Conservation (phyloP, 2,329 filamentous ascomycete species). For the Pseudophaeomoniella oleicola region DNA sequence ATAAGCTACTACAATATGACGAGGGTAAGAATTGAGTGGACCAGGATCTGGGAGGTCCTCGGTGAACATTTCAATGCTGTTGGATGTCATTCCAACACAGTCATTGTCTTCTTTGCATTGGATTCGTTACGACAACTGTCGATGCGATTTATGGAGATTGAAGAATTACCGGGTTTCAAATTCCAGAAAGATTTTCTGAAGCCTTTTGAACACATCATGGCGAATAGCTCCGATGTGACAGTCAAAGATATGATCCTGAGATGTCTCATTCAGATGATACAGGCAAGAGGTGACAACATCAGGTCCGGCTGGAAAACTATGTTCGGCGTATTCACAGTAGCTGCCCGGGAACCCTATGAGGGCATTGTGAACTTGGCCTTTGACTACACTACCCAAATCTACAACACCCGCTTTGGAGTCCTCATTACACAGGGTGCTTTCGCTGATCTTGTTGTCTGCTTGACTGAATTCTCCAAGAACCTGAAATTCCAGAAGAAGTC, state of each 20-base stretch:
- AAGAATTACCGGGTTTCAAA: conserved; percentile 95
- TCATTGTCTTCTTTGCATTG: conserved; percentile 92
- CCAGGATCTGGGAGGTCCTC: conserved; percentile 92
- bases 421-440: conserved; percentile 96
- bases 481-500: conserved; percentile 98
- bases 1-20: conserved; percentile 99
- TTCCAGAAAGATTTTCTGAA: conserved; percentile 99
- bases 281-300: conserved; percentile 91
- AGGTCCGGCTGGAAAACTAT: conserved; percentile 97
- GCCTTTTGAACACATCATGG: conserved; percentile 94
- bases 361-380: conserved; percentile 93
- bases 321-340: conserved; percentile 97
- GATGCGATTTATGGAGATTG: conserved; percentile 98
- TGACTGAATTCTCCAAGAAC: conserved; percentile 98
- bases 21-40: conserved; percentile 95
- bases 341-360: conserved; percentile 84
- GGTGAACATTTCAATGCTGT: conserved; percentile 97
- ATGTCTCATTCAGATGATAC: conserved; percentile 98
- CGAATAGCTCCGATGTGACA: conserved; percentile 75
- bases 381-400: conserved; percentile 90
- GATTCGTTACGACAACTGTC: conserved; percentile 91
- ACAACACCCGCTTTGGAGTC: conserved; percentile 87
- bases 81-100: conserved; percentile 89
- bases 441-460: conserved; percentile 84
- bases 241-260: conserved; percentile 97